phyloP scores from a whole-genome alignment of 1,284 basidiomycete genomes.

The Marasmius sp. region DNA sequence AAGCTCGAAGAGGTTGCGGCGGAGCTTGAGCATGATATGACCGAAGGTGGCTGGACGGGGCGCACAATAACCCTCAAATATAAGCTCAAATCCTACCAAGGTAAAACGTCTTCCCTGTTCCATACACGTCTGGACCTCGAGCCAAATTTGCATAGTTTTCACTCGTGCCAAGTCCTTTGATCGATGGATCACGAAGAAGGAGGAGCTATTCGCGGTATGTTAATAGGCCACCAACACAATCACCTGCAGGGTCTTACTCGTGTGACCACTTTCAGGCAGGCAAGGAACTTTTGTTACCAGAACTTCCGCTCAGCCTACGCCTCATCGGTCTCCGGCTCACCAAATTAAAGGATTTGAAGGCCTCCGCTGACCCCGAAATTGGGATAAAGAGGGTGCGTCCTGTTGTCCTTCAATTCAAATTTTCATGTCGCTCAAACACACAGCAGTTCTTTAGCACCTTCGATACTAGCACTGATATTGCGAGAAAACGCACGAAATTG shows the following conservation, averaged over 20 bases:
- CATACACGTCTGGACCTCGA: not conserved
- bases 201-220: slow-evolving; percentile 75
- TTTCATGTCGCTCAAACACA: not conserved
- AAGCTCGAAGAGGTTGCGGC: slow-evolving; percentile 79
- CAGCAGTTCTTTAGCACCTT: not conserved
- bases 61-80: slow-evolving; percentile 80
- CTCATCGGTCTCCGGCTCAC: slow-evolving; percentile 84
- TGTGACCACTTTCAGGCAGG: slow-evolving; percentile 53
- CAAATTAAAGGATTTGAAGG: slow-evolving; percentile 78
- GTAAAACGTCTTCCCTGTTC: slow-evolving; percentile 30
- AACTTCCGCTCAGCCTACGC: slow-evolving; percentile 75
- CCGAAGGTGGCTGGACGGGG: slow-evolving; percentile 67
- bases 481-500: not conserved
- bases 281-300: slow-evolving; percentile 77
- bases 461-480: not conserved
- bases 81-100: slow-evolving; percentile 79
- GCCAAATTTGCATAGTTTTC: slow-evolving; percentile 51
- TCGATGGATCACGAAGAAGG: slow-evolving; percentile 75
- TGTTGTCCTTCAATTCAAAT: not conserved
- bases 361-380: slow-evolving; percentile 37
- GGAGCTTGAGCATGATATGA: slow-evolving; percentile 81
- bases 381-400: slow-evolving; percentile 66
- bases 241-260: not conserved
- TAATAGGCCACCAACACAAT: not conserved
- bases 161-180: slow-evolving; percentile 80